Conservation (phyloP, 257 asterid species). For the Leonotis leonurus region DNA sequence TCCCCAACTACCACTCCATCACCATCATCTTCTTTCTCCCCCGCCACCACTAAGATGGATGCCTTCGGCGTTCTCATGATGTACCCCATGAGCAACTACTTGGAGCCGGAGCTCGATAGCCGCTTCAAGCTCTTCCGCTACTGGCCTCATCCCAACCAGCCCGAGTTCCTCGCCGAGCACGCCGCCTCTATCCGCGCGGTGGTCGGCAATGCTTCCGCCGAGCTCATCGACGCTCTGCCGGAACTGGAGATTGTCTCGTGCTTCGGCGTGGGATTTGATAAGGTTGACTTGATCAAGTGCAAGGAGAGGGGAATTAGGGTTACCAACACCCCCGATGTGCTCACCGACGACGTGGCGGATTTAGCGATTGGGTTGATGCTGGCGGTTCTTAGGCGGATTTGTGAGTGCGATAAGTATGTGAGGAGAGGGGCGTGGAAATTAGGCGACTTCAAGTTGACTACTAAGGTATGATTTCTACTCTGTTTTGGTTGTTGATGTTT, state of each 20-base stretch:
- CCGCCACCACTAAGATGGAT: constrained; percentile 37
- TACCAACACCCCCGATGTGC: constrained; percentile 78
- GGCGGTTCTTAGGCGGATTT: constrained; percentile 59
- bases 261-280: constrained; percentile 79
- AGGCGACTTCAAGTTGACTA: constrained; percentile 55
- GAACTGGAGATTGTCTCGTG: constrained; percentile 61
- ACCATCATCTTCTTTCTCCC: not conserved
- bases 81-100: constrained; percentile 47
- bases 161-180: constrained; percentile 41
- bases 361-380: constrained; percentile 72
- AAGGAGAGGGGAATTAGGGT: constrained; percentile 77
- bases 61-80: constrained; percentile 55
- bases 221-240: constrained; percentile 59
- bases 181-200: constrained; percentile 63
- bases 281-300: constrained; percentile 65
- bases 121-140: constrained; percentile 63
- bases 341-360: constrained; percentile 92
- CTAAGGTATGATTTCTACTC: constrained; percentile 66
- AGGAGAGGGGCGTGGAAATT: constrained; percentile 59
- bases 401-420: constrained; percentile 57
- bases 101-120: constrained; percentile 58
- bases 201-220: constrained; percentile 44
- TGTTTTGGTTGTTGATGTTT: not conserved
- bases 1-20: constrained; percentile 14
- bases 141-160: constrained; percentile 44